Conservation (phyloP, 2,329 filamentous ascomycete genomes). For the Hymenoscyphus infarciens region DNA sequence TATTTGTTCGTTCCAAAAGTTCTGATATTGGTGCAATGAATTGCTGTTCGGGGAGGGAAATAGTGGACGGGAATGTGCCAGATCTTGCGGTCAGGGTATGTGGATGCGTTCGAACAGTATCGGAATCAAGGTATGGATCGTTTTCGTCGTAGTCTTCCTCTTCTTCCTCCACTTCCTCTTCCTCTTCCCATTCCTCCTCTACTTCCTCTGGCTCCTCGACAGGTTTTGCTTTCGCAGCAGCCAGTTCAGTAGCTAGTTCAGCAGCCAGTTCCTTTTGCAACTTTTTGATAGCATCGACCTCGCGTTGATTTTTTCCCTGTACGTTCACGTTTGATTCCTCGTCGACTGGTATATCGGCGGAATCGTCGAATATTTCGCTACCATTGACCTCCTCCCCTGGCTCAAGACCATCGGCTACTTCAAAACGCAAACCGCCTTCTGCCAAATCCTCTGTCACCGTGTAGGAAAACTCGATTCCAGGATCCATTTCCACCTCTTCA, state of each 20-base stretch:
- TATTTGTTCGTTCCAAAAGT: conserved; percentile 64
- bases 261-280: conserved; percentile 34
- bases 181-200: conserved; percentile 25
- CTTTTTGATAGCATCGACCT: conserved; percentile 33
- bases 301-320: conserved; percentile 32
- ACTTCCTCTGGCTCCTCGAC: conserved; percentile 29
- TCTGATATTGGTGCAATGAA: conserved; percentile 67
- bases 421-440: conserved; percentile 30
- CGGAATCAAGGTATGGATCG: conserved; percentile 30
- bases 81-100: conserved; percentile 73
- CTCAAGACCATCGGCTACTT: neutral
- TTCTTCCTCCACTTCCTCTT: conserved; percentile 27
- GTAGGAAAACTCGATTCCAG: conserved; percentile 28
- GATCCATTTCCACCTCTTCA: conserved; percentile 54
- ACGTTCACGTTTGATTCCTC: conserved; percentile 25
- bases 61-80: conserved; percentile 66
- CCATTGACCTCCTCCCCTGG: neutral
- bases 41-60: conserved; percentile 68
- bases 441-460: conserved; percentile 28
- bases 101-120: conserved; percentile 62
- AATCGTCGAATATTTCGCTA: neutral
- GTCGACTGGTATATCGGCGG: neutral
- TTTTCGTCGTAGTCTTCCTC: conserved; percentile 27
- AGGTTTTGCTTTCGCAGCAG: conserved; percentile 26
- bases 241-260: conserved; percentile 36